Conservation (phyloP, 2,329 filamentous ascomycete genomes). For the Byssoonygena ceratinophila region DNA sequence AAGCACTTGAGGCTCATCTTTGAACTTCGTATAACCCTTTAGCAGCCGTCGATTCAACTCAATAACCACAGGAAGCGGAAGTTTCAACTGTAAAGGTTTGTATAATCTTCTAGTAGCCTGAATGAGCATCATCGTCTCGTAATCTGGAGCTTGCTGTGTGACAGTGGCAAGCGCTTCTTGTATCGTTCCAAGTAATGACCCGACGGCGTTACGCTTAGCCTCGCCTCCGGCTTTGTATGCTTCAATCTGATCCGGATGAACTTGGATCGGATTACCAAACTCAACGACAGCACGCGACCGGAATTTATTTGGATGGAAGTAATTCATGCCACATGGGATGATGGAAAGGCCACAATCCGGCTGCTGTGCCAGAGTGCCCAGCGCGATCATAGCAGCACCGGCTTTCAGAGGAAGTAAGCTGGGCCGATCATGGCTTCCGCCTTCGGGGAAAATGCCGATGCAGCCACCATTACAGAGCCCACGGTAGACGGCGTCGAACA, state of each 20-base stretch:
- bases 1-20: conserved; percentile 65
- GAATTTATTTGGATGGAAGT: conserved; percentile 88
- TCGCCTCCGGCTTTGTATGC: conserved; percentile 58
- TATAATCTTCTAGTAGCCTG: conserved; percentile 79
- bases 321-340: conserved; percentile 88
- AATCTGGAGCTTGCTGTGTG: conserved; percentile 75
- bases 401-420: conserved; percentile 76
- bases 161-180: conserved; percentile 69
- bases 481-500: conserved; percentile 75
- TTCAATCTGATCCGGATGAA: conserved; percentile 61
- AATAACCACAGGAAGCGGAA: conserved; percentile 72
- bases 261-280: conserved; percentile 68
- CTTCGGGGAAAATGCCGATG: conserved; percentile 81
- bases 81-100: conserved; percentile 72
- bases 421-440: conserved; percentile 76
- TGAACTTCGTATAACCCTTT: conserved; percentile 72
- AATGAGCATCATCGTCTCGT: conserved; percentile 75
- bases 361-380: conserved; percentile 64
- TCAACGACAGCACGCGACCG: conserved; percentile 76
- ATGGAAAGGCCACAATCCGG: conserved; percentile 75
- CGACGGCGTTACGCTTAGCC: conserved; percentile 64
- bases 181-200: conserved; percentile 63
- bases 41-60: conserved; percentile 74
- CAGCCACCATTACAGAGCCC: conserved; percentile 66
- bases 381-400: conserved; percentile 80